Percentiles rank a stretch among this genome's conserved stretches.
phyloP scores from a whole-genome alignment of 2,329 filamentous ascomycete genomes.

The Pseudopyricularia cyperi region DNA sequence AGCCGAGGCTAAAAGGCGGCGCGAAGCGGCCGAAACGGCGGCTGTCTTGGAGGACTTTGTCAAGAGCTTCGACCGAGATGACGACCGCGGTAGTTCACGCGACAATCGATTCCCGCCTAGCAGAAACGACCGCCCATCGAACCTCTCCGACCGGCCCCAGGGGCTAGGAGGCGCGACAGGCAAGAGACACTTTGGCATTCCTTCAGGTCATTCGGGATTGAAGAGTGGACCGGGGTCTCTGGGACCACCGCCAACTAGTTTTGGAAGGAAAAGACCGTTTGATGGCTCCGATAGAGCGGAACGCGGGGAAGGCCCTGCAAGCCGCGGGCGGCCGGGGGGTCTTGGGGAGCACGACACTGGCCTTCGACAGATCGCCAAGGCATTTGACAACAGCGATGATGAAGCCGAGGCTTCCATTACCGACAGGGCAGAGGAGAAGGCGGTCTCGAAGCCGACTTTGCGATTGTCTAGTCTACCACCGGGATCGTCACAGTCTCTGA shows the following conservation, averaged over 20 bases:
- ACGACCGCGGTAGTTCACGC: slow-evolving; percentile 27
- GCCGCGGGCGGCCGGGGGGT: slow-evolving; percentile 21
- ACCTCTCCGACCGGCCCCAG: slow-evolving; percentile 14
- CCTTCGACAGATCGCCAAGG: slow-evolving; percentile 44
- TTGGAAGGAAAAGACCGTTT: slow-evolving; percentile 41
- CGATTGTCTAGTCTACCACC: slow-evolving; percentile 49
- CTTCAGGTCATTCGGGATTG: slow-evolving; percentile 30
- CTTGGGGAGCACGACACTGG: slow-evolving; percentile 22
- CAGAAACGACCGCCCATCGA: slow-evolving; percentile 15
- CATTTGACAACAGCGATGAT: slow-evolving; percentile 57
- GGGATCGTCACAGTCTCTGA: slow-evolving; percentile 41
- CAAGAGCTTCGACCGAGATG: slow-evolving; percentile 59
- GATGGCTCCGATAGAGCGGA: slow-evolving; percentile 26
- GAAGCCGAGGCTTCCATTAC: slow-evolving; percentile 32
- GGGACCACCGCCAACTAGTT: slow-evolving; percentile 35
- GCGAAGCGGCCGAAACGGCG: slow-evolving; percentile 77
- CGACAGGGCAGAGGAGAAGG: slow-evolving; percentile 41
- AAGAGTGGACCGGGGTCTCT: slow-evolving; percentile 52
- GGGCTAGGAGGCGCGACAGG: slow-evolving; percentile 18
- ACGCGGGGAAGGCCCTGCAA: slow-evolving; percentile 16
- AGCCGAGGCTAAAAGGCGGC: slow-evolving; percentile 72
- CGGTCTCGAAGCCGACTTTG: slow-evolving; percentile 48
- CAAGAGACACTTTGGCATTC: slow-evolving; percentile 55
- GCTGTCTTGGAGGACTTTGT: slow-evolving; percentile 81
- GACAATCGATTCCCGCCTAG: slow-evolving; percentile 7